phyloP scores from a whole-genome alignment of 1,284 basidiomycete species.

The Ustilago crameri region DNA sequence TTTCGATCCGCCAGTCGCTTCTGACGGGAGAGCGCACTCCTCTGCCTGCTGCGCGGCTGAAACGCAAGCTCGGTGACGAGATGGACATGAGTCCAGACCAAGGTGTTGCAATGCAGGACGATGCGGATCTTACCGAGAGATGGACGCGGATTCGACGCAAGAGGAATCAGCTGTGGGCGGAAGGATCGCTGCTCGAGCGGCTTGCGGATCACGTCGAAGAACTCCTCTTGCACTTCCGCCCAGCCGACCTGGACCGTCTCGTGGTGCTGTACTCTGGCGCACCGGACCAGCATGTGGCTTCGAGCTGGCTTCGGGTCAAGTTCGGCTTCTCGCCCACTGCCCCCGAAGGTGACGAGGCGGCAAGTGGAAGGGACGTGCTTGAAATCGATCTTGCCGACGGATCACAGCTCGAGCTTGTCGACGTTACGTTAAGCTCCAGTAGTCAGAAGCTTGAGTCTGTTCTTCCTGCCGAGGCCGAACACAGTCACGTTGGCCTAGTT shows the following conservation, averaged over 20 bases:
- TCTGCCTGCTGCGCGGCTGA: neutral
- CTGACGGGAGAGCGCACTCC: slow-evolving; percentile 25
- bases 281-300: slow-evolving; percentile 31
- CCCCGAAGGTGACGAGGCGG: neutral
- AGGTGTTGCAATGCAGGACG: neutral
- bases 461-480: slow-evolving; percentile 10
- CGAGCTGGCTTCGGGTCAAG: slow-evolving; percentile 50
- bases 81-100: neutral
- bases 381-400: slow-evolving; percentile 37
- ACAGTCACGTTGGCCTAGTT: slow-evolving; percentile 35
- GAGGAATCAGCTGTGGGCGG: slow-evolving; percentile 39
- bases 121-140: slow-evolving; percentile 21
- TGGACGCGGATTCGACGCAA: slow-evolving; percentile 20
- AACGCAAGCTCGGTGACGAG: slow-evolving; percentile 27
- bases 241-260: slow-evolving; percentile 26
- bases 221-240: slow-evolving; percentile 31
- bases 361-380: slow-evolving; percentile 18
- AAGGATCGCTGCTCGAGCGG: slow-evolving; percentile 29
- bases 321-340: slow-evolving; percentile 29
- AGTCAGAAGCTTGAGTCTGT: slow-evolving; percentile 9
- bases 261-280: slow-evolving; percentile 30
- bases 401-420: slow-evolving; percentile 34
- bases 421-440: slow-evolving; percentile 9
- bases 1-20: slow-evolving; percentile 29
- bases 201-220: slow-evolving; percentile 41